Conservation (phyloP, 257 asterid genomes). For the Solanum sitiens region DNA sequence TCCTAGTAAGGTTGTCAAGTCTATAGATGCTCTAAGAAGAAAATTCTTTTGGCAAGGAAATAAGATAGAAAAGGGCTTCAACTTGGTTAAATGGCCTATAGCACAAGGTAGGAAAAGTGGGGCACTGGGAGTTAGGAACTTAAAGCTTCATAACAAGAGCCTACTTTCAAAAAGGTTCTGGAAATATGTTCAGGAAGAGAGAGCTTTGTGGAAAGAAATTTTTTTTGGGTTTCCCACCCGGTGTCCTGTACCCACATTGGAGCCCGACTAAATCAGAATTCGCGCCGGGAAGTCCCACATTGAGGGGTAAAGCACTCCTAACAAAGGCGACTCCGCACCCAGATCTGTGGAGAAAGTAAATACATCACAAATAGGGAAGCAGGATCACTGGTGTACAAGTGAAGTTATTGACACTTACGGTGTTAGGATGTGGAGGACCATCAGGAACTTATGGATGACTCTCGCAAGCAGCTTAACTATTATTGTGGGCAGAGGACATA, state of each 20-base stretch:
- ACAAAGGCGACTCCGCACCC: background rate
- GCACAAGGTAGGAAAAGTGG: background rate
- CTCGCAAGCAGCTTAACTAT: too few species aligned
- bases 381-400: background rate
- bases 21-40: background rate
- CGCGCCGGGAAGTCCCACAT: background rate
- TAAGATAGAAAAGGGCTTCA: background rate
- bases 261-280: background rate
- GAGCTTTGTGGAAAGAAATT: background rate
- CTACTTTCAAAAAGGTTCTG: background rate
- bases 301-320: background rate
- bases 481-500: too few species aligned
- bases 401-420: too few species aligned
- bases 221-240: background rate
- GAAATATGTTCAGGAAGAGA: background rate
- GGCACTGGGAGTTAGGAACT: background rate
- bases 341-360: background rate
- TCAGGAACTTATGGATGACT: too few species aligned
- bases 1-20: background rate
- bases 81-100: background rate
- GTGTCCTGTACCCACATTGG: background rate
- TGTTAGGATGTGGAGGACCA: too few species aligned
- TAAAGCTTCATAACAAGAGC: background rate
- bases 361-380: background rate
- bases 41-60: background rate